Base-by-base conservation (phyloP, 192 early-diverging fungal species). In the Backusella mclennaniae region DNA sequence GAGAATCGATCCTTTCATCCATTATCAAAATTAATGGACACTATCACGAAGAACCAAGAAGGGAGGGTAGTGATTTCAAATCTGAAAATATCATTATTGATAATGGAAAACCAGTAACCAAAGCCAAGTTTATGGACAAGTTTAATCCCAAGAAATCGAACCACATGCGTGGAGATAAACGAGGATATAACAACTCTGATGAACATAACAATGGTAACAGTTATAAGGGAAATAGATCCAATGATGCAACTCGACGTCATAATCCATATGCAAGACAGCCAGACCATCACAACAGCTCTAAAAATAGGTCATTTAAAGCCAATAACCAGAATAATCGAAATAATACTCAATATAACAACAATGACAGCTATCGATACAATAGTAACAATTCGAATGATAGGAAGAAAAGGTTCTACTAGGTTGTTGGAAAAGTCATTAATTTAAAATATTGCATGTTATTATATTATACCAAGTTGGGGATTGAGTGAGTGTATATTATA, bases 11-110 rank as follows among this genome's bases (percentile, higher is more conserved):
- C 12, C 33, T 75, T 17, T 75, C 74, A 11, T 31, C 66, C 11
- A 69, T 75, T 21, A 42, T 75, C 17, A 75, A 75, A 46, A 44
- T 69, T 2, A n/a, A 35, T 35, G 41, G 29, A 3, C 74, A 75
- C 35, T 14, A 75, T n/a, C 42, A 56, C 11, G 8, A 42, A 33
- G 74, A 75, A 14, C 38, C 41, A 11, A 66, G 74, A 44, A 35
- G 53, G 38, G 52, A 74, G 59, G 73, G 73, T 6, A 17, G n/a
- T 12, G 17, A 23, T 36, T 74, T 59, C 38, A 63, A 66, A 21
- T 23, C 35, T 38, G 21, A 23, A 39, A 39, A 4, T 23, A 38
- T 69, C 2, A 14, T 35, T 35, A 69, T 69, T 39, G 68, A 69
- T 11, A 69, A 69, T 17, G 68, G 68, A 6, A 21, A 21, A 21